Evolutionary conservation across 768 basidiomycete species (phyloP).

Genomic region (Clavaria fumosa): DNA sequence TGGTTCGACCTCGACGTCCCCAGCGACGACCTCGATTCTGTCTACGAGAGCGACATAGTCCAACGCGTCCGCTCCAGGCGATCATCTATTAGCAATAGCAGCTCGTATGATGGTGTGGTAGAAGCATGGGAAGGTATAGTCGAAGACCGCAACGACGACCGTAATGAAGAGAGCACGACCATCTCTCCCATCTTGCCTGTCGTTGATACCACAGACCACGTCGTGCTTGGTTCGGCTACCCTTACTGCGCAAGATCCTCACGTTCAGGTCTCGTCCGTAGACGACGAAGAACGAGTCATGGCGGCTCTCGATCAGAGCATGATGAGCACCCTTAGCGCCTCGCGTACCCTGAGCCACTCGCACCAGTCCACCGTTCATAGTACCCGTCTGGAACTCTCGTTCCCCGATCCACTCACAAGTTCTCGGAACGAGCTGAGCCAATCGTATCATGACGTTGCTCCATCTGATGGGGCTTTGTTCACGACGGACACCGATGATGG

Average conservation of each 20-base stretch:
- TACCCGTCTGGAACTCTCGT: conserved; percentile 64
- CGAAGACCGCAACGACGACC: conserved; percentile 44
- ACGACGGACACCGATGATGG: conserved; percentile 13
- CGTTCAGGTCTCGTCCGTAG: too few relatives aligned
- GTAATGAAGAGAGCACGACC: too few relatives aligned
- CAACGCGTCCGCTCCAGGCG: conserved; percentile 42
- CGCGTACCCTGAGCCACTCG: conserved; percentile 36
- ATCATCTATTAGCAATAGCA: conserved; percentile 54
- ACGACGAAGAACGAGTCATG: conserved; percentile 55
- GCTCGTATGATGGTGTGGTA: conserved; percentile 52
- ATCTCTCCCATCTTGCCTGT: conserved; percentile 21
- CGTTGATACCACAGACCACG: conserved; percentile 13
- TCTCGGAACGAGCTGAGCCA: conserved; percentile 46
- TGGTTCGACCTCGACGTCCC: conserved; percentile 75
- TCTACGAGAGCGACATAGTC: conserved; percentile 47
- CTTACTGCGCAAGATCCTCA: too few relatives aligned
- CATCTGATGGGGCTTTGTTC: conserved; percentile 21
- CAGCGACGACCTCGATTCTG: conserved; percentile 57
- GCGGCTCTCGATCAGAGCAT: conserved; percentile 73
- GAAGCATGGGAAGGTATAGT: conserved; percentile 71
- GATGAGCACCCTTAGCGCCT: conserved; percentile 60
- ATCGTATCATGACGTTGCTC: conserved; percentile 39
- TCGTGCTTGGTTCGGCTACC: conserved; percentile 10
- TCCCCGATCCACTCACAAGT: conserved; percentile 70
- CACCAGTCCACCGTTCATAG: conserved; percentile 36